These are phyloP conservation scores for Sistotremastrum suecicum DNA, from an alignment of 768 basidiomycete species.

Conservation along the genomic window DNA sequence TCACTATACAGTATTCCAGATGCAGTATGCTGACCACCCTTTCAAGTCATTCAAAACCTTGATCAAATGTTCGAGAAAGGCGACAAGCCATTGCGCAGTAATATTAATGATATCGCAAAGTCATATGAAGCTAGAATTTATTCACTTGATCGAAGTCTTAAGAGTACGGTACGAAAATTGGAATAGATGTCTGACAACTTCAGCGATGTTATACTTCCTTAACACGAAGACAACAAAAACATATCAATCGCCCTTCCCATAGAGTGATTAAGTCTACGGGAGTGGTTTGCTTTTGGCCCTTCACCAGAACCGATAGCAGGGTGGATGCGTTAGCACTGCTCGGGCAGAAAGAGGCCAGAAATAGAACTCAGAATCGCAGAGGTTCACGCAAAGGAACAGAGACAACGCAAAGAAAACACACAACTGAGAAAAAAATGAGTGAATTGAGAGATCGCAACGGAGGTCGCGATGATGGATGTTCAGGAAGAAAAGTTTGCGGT, in stretches of 20 bases:
- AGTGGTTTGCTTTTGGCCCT: constrained; percentile 43
- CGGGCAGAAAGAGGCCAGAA: constrained; percentile 63
- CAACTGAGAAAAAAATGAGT: constrained; percentile 2
- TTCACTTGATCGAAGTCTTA: no score
- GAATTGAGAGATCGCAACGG: neutral
- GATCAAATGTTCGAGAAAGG: no score
- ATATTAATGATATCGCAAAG: no score
- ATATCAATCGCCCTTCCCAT: constrained; percentile 35
- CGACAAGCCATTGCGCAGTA: no score
- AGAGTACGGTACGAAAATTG: no score
- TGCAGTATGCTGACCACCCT: no score
- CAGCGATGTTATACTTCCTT: constrained; percentile 20
- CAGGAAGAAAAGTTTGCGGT: no score
- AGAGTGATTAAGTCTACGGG: constrained; percentile 36
- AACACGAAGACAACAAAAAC: constrained; percentile 17
- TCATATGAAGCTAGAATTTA: no score
- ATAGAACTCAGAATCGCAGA: no score
- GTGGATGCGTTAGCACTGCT: constrained; percentile 44
- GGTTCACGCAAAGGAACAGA: constrained; percentile 1
- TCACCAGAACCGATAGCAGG: constrained; percentile 73
- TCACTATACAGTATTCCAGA: no score
- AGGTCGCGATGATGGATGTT: neutral
- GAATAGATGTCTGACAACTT: no score
- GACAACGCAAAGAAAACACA: constrained; percentile 3
- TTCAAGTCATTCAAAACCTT: no score